A percentile compares a stretch with the other conserved stretches of the same genome.
Conservation (phyloP, 2,329 filamentous ascomycete genomes). For the Colletotrichum sp. region DNA sequence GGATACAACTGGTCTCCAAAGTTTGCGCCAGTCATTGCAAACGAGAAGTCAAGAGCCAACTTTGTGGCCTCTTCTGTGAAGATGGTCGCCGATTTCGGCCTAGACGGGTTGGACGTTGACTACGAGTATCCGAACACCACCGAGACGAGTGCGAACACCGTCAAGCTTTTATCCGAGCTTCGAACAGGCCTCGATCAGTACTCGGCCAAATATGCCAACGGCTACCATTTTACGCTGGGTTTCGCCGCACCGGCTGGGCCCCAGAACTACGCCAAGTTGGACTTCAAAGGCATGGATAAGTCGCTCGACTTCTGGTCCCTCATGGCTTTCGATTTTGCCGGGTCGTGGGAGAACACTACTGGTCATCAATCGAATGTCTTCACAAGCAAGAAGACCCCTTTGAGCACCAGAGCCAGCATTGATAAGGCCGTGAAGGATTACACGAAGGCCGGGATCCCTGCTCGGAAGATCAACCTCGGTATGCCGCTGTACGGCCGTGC, state of each 20-base stretch:
- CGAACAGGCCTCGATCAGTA: constrained; percentile 49
- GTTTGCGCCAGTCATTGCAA: constrained; percentile 72
- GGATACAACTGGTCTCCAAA: constrained; percentile 85
- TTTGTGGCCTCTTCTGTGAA: constrained; percentile 75
- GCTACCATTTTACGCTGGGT: constrained; percentile 54
- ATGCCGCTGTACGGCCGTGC: constrained; percentile 64
- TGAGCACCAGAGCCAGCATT: constrained; percentile 72
- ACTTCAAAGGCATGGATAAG: constrained; percentile 57
- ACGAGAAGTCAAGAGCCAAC: constrained; percentile 60
- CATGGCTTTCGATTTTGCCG: constrained; percentile 76
- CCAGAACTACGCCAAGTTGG: constrained; percentile 52
- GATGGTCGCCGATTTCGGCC: constrained; percentile 75
- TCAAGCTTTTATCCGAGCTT: constrained; percentile 46
- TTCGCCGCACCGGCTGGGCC: constrained; percentile 55
- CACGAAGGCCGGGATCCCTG: constrained; percentile 58
- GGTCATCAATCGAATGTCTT: constrained; percentile 77
- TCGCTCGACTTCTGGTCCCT: constrained; percentile 64
- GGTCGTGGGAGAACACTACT: constrained; percentile 66
- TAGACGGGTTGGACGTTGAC: constrained; percentile 54
- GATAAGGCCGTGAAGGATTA: constrained; percentile 69
- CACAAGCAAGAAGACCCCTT: constrained; percentile 52
- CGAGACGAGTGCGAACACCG: constrained; percentile 43
- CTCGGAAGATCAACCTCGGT: constrained; percentile 74
- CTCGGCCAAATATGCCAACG: constrained; percentile 39
- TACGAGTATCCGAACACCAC: constrained; percentile 41